Percentiles rank a stretch among this genome's conserved stretches.
Evolutionary conservation across 208 protist genomes (phyloP).

Genomic region (Phytomonas francai): DNA sequence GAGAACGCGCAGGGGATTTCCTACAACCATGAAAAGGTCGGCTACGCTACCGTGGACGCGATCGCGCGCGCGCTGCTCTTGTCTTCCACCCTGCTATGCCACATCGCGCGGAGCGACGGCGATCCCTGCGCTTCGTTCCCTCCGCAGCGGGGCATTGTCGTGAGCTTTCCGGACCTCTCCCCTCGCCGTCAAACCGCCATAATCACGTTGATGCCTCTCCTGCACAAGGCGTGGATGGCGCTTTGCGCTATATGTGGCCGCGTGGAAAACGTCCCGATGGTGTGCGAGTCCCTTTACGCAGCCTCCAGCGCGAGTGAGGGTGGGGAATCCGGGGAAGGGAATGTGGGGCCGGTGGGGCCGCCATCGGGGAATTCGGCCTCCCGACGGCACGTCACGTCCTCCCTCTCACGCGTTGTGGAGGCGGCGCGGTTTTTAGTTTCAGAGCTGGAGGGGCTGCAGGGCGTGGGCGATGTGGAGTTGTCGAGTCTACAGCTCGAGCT

Average conservation of each 20-base stretch:
- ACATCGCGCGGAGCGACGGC: slow-evolving; percentile 34
- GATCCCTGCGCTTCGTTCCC: slow-evolving; percentile 23
- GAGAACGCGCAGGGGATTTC: slow-evolving; percentile 42
- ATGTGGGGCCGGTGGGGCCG: slow-evolving; percentile 17
- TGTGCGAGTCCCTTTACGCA: slow-evolving; percentile 57
- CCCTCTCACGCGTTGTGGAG: slow-evolving; percentile 31
- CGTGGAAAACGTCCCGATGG: slow-evolving; percentile 43
- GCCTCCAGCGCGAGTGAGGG: slow-evolving; percentile 28
- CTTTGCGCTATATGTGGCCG: slow-evolving; percentile 36
- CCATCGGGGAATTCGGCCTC: slow-evolving; percentile 23
- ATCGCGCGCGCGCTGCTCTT: slow-evolving; percentile 32
- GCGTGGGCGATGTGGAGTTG: slow-evolving; percentile 25
- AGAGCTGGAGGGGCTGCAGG: slow-evolving; percentile 49
- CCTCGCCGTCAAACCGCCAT: slow-evolving; percentile 41
- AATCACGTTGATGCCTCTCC: slow-evolving; percentile 35
- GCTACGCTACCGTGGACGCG: slow-evolving; percentile 42
- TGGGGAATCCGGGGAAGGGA: slow-evolving; percentile 12
- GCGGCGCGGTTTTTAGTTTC: slow-evolving; percentile 34
- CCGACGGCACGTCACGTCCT: slow-evolving; percentile 32
- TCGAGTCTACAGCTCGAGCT: slow-evolving; percentile 30
- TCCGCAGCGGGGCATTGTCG: slow-evolving; percentile 14
- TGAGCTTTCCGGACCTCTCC: slow-evolving; percentile 30
- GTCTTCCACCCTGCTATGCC: slow-evolving; percentile 31
- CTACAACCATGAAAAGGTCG: slow-evolving; percentile 47
- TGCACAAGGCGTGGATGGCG: slow-evolving; percentile 77